Conservation (phyloP, 148 eudicot species). For the Bassia scoparia region DNA sequence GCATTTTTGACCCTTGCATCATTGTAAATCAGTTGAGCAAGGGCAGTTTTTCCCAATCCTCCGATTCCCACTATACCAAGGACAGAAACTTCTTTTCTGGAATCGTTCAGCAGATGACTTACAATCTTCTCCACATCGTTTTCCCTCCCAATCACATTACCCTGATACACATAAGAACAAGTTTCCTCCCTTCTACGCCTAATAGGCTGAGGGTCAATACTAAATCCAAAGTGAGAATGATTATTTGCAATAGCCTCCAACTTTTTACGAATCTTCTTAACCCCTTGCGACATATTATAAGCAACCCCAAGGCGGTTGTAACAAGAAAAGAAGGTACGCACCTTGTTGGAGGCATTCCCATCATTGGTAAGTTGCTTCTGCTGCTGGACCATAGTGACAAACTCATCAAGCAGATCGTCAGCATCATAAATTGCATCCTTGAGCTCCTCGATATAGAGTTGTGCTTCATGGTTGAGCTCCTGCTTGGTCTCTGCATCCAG, state of each 20-base stretch:
- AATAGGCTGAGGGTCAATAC: background rate
- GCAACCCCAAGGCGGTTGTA: background rate
- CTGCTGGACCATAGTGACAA: background rate
- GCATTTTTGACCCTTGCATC: slow-evolving; percentile 10
- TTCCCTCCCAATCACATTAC: background rate
- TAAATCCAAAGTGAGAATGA: background rate
- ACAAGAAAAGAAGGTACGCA: background rate
- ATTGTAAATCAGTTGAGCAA: slow-evolving; percentile 26
- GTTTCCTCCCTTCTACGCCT: background rate
- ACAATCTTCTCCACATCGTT: background rate
- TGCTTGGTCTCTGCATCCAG: background rate
- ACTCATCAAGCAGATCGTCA: background rate
- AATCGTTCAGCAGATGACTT: background rate
- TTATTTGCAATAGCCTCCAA: background rate
- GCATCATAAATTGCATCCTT: background rate
- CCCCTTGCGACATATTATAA: background rate
- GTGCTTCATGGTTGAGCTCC: background rate
- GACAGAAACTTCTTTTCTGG: background rate
- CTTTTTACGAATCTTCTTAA: slow-evolving; percentile 8
- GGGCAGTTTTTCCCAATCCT: slow-evolving; percentile 30
- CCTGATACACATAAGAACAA: slow-evolving; percentile 6
- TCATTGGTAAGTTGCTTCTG: background rate
- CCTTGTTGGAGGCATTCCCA: background rate
- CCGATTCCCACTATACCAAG: slow-evolving; percentile 32
- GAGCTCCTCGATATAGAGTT: background rate